These are phyloP conservation scores for Pulicaria dysenterica DNA, from an alignment of 129 eudicot genomes.

Conservation along the genomic window DNA sequence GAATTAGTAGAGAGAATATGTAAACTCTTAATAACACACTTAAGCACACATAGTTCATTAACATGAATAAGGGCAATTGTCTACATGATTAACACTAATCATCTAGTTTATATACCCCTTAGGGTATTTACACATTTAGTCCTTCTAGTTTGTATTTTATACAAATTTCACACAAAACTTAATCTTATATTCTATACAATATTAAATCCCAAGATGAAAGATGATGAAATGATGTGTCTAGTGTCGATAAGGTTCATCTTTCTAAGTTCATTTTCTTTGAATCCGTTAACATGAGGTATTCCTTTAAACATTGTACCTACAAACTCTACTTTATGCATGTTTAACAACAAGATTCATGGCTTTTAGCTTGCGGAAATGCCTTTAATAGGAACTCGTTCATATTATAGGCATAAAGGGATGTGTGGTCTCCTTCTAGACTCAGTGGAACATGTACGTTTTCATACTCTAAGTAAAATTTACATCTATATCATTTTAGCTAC, in stretches of 20 bases:
- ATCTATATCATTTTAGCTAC: background rate
- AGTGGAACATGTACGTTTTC: constrained; percentile 43
- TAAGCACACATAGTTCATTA: too few species aligned
- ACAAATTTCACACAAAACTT: too few species aligned
- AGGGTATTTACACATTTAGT: too few species aligned
- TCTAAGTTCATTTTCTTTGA: background rate
- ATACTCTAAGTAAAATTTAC: background rate
- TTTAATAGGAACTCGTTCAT: constrained; percentile 62
- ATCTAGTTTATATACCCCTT: too few species aligned
- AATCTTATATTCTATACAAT: too few species aligned
- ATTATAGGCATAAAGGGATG: constrained; percentile 77
- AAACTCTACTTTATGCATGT: background rate
- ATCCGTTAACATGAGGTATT: background rate
- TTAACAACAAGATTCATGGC: constrained; percentile 59
- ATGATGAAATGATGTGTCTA: constrained; percentile 56
- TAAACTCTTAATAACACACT: too few species aligned
- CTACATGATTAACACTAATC: too few species aligned
- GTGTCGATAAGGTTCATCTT: constrained; percentile 63
- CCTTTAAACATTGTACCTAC: background rate
- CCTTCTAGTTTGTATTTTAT: too few species aligned
- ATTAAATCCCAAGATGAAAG: too few species aligned
- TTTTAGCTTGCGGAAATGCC: constrained; percentile 81
- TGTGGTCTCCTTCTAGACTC: constrained; percentile 64
- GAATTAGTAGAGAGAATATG: too few species aligned
- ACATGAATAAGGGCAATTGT: too few species aligned